A percentile compares a stretch with the other conserved stretches of the same genome.
Evolutionary conservation across 73 alveolate genomes (phyloP).

Genomic region (Stentor coeruleus): DNA sequence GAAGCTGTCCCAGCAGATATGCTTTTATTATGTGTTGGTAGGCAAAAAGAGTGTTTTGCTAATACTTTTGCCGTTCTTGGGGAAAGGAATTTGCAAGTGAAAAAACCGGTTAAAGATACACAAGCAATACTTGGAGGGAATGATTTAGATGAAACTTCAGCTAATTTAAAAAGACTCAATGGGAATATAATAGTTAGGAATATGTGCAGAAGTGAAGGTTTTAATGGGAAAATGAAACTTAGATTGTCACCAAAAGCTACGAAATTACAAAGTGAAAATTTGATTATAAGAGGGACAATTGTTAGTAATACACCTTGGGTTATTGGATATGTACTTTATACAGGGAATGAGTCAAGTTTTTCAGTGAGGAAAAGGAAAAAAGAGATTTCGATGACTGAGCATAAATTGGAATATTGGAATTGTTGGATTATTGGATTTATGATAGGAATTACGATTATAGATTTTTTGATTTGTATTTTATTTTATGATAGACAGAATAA

Average conservation of each 20-base stretch:
- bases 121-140: too few relatives aligned
- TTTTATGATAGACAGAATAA: too few relatives aligned
- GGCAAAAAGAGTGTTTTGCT: background rate
- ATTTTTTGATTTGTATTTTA: too few relatives aligned
- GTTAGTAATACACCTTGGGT: background rate
- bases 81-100: background rate
- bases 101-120: background rate
- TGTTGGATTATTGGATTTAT: too few relatives aligned
- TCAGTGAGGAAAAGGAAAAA: too few relatives aligned
- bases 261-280: background rate
- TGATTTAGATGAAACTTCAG: background rate
- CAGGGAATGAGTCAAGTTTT: background rate
- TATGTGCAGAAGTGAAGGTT: background rate
- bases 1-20: conserved; percentile 11
- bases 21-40: background rate
- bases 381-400: background rate
- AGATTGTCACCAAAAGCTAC: background rate
- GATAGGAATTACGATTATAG: too few relatives aligned
- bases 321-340: background rate
- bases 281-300: background rate
- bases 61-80: background rate
- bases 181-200: background rate
- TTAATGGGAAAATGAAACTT: background rate
- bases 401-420: background rate
- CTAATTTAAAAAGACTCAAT: background rate